These are phyloP conservation scores for Chaetomiaceae sp. DNA, from an alignment of 2,329 filamentous ascomycete species.

Conservation along the genomic window DNA sequence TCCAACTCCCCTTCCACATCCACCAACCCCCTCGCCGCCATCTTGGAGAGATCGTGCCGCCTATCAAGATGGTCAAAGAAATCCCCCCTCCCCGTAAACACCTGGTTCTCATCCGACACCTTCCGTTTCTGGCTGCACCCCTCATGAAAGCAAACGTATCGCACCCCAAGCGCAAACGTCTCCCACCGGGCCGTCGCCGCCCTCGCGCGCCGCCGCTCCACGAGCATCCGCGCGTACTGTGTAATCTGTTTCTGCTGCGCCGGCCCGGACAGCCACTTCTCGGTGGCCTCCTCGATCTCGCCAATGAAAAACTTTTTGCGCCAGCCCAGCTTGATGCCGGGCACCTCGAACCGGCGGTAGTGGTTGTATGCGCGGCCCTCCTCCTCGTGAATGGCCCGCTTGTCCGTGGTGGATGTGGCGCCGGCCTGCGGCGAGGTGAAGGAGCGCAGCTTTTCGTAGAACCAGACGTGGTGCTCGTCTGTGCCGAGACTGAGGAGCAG, in stretches of 20 bases:
- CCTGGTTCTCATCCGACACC: neutral
- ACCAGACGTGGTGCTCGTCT: conserved; percentile 26
- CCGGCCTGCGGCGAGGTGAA: neutral
- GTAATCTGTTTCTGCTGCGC: conserved; percentile 14
- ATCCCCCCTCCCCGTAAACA: conserved; percentile 22
- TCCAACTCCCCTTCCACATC: conserved; percentile 25
- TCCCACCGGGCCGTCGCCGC: conserved; percentile 25
- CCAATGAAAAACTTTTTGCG: conserved; percentile 19
- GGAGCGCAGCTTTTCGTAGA: conserved; percentile 23
- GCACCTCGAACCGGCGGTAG: conserved; percentile 26
- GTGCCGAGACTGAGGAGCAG: conserved; percentile 25
- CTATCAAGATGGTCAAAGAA: conserved; percentile 26
- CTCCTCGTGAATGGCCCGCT: conserved; percentile 14
- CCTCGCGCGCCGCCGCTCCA: conserved; percentile 18
- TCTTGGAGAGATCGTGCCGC: conserved; percentile 19
- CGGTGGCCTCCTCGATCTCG: conserved; percentile 24
- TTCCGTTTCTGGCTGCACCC: conserved; percentile 14
- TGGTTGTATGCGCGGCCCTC: conserved; percentile 20
- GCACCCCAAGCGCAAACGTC: conserved; percentile 25
- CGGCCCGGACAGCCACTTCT: conserved; percentile 16
- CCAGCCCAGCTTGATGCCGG: conserved; percentile 22
- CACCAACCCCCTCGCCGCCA: conserved; percentile 13
- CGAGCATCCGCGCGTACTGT: conserved; percentile 21
- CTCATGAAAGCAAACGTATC: conserved; percentile 24
- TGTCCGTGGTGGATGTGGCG: neutral